phyloP scores from a whole-genome alignment of 352 stramenopile species.

The Stramenopiles sp. region DNA sequence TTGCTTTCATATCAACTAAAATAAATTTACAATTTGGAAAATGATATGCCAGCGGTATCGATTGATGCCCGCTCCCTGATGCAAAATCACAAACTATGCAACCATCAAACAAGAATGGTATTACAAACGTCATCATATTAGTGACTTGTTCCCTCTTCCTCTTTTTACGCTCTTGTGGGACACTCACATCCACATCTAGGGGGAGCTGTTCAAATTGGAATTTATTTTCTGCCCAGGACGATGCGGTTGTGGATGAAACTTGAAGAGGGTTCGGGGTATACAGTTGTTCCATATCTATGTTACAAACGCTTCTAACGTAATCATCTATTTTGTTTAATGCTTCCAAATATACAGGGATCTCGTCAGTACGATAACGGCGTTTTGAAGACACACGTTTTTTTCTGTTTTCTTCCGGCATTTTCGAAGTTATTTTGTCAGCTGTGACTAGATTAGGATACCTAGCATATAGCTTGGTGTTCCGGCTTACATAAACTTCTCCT shows the following conservation, averaged over 20 bases:
- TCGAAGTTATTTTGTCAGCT: no score
- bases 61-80: conserved; percentile 4
- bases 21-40: conserved; percentile 11
- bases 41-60: neutral
- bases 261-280: neutral
- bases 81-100: conserved; percentile 10
- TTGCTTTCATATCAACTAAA: conserved; percentile 10
- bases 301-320: neutral
- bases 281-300: neutral
- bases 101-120: conserved; percentile 7
- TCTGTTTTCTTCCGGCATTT: neutral
- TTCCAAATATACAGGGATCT: neutral
- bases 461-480: no score
- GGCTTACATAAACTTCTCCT: no score
- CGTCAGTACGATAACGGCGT: neutral
- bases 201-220: neutral
- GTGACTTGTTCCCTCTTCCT: neutral
- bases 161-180: neutral
- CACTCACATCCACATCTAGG: neutral
- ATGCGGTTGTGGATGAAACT: neutral
- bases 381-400: neutral
- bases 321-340: neutral
- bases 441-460: no score
- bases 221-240: neutral
- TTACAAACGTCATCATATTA: neutral